phyloP scores from a whole-genome alignment of 331 rosid genomes.

The Malus hybrid region DNA sequence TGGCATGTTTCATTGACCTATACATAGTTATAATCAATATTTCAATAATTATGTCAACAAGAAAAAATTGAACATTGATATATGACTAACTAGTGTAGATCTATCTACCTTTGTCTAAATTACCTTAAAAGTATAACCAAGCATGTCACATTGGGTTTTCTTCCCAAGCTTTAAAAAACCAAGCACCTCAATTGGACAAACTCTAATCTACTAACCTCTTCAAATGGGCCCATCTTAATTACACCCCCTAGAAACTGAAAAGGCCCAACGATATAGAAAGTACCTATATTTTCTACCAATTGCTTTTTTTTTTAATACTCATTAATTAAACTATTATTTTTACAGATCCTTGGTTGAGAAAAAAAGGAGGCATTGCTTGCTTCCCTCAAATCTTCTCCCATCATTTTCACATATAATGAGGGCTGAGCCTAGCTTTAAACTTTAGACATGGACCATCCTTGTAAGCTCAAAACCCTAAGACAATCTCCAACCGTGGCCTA shows the following conservation, averaged over 20 bases:
- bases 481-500: constrained; percentile 6
- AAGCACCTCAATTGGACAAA: neutral
- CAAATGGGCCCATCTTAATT: too few species aligned
- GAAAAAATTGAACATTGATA: too few species aligned
- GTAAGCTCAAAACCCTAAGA: neutral
- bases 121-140: too few species aligned
- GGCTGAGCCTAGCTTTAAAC: neutral
- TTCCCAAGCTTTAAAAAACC: neutral
- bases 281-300: neutral
- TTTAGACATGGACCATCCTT: neutral
- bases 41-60: too few species aligned
- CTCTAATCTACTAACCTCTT: neutral
- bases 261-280: neutral
- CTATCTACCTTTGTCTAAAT: too few species aligned
- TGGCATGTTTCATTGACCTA: too few species aligned
- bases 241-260: neutral
- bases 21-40: too few species aligned
- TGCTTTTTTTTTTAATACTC: neutral
- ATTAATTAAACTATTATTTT: neutral
- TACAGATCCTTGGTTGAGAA: neutral
- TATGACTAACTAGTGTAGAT: too few species aligned
- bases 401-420: neutral
- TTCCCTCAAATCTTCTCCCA: neutral
- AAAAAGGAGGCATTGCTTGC: neutral
- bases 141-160: too few species aligned